A percentile compares a stretch with the other conserved stretches of the same genome.
These are phyloP conservation scores for Pichia occidentalis DNA, from an alignment of 805 yeast species.

Conservation along the genomic window DNA sequence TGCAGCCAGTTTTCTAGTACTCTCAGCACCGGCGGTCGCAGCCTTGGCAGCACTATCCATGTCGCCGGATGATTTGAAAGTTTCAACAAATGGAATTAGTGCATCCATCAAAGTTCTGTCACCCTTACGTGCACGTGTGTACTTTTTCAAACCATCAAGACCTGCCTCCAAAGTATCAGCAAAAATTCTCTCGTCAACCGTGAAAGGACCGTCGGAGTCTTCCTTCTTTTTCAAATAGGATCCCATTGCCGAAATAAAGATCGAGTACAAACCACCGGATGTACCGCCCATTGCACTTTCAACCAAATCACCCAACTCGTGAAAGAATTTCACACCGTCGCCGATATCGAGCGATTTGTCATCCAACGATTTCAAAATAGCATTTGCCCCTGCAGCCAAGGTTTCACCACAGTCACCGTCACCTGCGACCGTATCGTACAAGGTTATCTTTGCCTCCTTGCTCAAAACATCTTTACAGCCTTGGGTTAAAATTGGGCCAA, in stretches of 20 bases:
- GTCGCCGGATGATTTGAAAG: conserved; percentile 45
- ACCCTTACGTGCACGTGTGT: conserved; percentile 84
- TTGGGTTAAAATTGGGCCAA: conserved; percentile 33
- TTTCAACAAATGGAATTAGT: conserved; percentile 75
- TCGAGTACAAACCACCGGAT: conserved; percentile 88
- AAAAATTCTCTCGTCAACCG: conserved; percentile 31
- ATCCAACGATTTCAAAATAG: conserved; percentile 50
- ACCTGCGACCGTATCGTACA: conserved; percentile 83
- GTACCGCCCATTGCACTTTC: conserved; percentile 96
- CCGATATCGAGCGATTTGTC: conserved; percentile 30
- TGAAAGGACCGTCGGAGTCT: conserved; percentile 21
- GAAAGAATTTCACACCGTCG: conserved; percentile 53
- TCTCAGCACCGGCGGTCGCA: conserved; percentile 69
- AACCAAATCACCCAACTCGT: conserved; percentile 73
- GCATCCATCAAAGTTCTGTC: conserved; percentile 89
- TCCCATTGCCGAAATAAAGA: conserved; percentile 72
- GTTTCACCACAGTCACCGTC: conserved; percentile 98
- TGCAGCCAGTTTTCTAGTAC: conserved; percentile 70
- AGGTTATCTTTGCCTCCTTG: conserved; percentile 79
- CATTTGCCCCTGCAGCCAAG: conserved; percentile 72
- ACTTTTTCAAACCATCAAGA: conserved; percentile 66
- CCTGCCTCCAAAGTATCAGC: conserved; percentile 52
- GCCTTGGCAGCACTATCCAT: conserved; percentile 57
- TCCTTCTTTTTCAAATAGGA: conserved; percentile 38
- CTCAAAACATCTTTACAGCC: conserved; percentile 49